phyloP scores from a whole-genome alignment of 768 basidiomycete species.

The Lanmaoa pseudosensibilis region DNA sequence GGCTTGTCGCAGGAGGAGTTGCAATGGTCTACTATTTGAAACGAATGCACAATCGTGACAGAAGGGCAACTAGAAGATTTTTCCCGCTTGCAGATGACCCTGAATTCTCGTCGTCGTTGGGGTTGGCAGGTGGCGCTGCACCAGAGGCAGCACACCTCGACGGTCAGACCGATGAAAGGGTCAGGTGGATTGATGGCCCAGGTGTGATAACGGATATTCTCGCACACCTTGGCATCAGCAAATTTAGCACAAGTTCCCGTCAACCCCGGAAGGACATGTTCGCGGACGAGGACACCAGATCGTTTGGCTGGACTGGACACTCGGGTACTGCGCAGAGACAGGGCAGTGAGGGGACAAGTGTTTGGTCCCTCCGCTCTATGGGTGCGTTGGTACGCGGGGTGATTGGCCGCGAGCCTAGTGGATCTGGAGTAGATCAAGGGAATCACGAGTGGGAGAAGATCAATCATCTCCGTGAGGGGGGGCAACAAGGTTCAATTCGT shows the following conservation, averaged over 20 bases:
- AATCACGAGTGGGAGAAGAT: constrained; percentile 23
- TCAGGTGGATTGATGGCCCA: neutral
- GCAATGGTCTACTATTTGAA: constrained; percentile 47
- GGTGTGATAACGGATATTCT: constrained; percentile 20
- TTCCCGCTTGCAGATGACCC: constrained; percentile 20
- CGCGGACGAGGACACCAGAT: constrained; percentile 69
- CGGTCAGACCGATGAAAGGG: constrained; percentile 1
- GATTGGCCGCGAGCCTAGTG: constrained; percentile 31
- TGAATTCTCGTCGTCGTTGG: constrained; percentile 14
- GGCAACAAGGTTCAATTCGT: constrained; percentile 23
- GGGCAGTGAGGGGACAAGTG: constrained; percentile 42
- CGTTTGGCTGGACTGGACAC: constrained; percentile 36
- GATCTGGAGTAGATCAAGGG: constrained; percentile 18
- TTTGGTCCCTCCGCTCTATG: constrained; percentile 54
- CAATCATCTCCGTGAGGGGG: constrained; percentile 9
- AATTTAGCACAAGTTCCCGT: neutral
- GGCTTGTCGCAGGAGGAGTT: constrained; percentile 44
- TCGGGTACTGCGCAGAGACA: constrained; percentile 33
- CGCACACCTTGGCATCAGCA: constrained; percentile 25
- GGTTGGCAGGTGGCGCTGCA: constrained; percentile 3
- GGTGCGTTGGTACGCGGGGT: constrained; percentile 28
- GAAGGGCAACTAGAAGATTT: constrained; percentile 13
- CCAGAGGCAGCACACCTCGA: constrained; percentile 5
- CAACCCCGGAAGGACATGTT: constrained; percentile 65
- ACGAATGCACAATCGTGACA: constrained; percentile 23